These are phyloP conservation scores for Termitomyces sp. DNA, from an alignment of 1,284 basidiomycete genomes.

Conservation along the genomic window DNA sequence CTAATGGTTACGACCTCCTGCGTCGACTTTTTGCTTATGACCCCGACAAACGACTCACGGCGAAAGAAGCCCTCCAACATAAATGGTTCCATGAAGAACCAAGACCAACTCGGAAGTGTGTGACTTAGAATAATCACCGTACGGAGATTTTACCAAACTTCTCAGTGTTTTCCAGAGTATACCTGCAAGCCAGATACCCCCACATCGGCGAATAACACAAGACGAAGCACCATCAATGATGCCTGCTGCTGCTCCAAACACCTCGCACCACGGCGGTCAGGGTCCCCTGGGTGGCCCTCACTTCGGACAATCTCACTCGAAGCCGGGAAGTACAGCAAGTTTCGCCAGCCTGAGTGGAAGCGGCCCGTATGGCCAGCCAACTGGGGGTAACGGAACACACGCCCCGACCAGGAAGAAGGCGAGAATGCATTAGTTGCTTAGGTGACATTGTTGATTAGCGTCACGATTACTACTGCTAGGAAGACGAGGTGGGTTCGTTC, in stretches of 20 bases:
- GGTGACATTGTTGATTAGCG: constrained; percentile 9
- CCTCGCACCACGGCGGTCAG: constrained; percentile 29
- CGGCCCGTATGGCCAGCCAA: constrained; percentile 21
- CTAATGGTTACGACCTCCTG: constrained; percentile 79
- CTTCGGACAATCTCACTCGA: constrained; percentile 17
- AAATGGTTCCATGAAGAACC: constrained; percentile 79
- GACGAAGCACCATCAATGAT: constrained; percentile 79
- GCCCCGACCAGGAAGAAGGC: constrained; percentile 23
- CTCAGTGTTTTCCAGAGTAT: constrained; percentile 59
- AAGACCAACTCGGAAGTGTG: constrained; percentile 68
- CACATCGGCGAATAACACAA: constrained; percentile 68
- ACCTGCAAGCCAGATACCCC: constrained; percentile 56
- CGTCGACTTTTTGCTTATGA: constrained; percentile 84
- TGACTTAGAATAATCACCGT: not conserved
- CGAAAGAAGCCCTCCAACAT: constrained; percentile 77
- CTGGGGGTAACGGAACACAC: constrained; percentile 20
- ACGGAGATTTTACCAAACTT: not conserved
- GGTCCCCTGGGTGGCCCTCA: constrained; percentile 7
- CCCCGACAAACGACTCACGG: constrained; percentile 82
- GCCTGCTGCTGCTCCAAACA: constrained; percentile 46
- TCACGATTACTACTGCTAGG: constrained; percentile 1
- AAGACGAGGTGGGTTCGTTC: constrained; percentile 9
- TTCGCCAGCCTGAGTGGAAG: constrained; percentile 30
- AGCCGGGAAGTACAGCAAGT: constrained; percentile 27
- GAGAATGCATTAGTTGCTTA: constrained; percentile 19